These are phyloP conservation scores for Fusarium secorum DNA, from an alignment of 2,329 filamentous ascomycete species.

Conservation along the genomic window DNA sequence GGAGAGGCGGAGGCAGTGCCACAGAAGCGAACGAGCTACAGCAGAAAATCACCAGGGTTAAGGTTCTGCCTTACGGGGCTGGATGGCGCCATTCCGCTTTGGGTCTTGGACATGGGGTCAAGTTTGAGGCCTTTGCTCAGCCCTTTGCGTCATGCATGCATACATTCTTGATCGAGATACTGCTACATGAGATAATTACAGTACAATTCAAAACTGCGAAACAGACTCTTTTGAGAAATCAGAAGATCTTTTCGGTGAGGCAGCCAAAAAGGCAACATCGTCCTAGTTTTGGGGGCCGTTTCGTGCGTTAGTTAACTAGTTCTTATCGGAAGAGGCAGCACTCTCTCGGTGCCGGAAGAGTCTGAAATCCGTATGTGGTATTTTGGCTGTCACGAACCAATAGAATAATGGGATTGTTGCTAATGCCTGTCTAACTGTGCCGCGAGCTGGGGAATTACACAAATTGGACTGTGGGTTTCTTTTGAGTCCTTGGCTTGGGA, in stretches of 20 bases:
- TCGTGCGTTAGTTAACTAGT: neutral
- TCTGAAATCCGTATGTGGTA: neutral
- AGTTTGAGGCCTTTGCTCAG: neutral
- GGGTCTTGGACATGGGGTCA: neutral
- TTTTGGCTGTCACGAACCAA: conserved; percentile 22
- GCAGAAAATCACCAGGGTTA: neutral
- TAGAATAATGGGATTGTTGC: neutral
- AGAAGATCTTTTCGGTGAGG: conserved; percentile 3
- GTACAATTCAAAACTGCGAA: neutral
- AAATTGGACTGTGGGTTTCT: neutral
- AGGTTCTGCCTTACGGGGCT: conserved; percentile 35
- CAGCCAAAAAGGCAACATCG: conserved; percentile 22
- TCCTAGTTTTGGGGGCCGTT: conserved; percentile 26
- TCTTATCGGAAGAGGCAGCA: conserved; percentile 1
- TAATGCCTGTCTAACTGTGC: conserved; percentile 1
- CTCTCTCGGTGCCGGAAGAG: neutral
- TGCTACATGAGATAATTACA: neutral
- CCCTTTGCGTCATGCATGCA: neutral
- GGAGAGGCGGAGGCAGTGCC: conserved; percentile 19
- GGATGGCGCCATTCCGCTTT: conserved; percentile 16
- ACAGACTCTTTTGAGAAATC: neutral
- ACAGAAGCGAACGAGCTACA: neutral
- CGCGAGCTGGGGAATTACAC: neutral
- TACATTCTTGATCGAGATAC: neutral
- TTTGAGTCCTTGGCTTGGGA: neutral